Evolutionary conservation across 306 rosid species (phyloP).

Genomic region (Prunus padus): DNA sequence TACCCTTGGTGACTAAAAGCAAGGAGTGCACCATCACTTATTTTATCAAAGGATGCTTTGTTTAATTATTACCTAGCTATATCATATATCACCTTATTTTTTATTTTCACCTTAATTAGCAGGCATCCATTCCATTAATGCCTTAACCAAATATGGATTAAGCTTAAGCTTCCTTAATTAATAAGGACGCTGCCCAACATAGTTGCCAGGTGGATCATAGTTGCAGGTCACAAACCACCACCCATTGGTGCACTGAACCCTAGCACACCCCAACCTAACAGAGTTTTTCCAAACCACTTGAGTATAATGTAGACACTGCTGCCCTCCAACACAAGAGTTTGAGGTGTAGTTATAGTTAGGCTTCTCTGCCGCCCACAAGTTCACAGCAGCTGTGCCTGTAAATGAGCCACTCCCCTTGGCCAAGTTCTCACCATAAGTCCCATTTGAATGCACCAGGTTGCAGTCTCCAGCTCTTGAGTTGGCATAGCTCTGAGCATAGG

Average conservation of each 20-base stretch:
- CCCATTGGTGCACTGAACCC: constrained; percentile 16
- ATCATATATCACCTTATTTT: not conserved
- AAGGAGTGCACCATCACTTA: not conserved
- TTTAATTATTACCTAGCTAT: no score
- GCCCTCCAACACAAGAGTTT: constrained; percentile 8
- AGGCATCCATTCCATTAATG: not conserved
- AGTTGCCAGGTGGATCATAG: constrained; percentile 35
- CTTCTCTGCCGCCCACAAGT: constrained; percentile 28
- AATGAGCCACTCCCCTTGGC: constrained; percentile 34
- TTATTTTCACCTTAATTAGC: not conserved
- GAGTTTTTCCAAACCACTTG: constrained; percentile 37
- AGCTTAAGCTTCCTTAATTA: not conserved
- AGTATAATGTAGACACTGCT: constrained; percentile 31
- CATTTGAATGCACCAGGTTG: constrained; percentile 27
- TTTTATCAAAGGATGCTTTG: not conserved
- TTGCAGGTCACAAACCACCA: constrained; percentile 24
- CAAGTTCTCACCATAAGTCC: constrained; percentile 53
- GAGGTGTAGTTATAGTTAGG: constrained; percentile 10
- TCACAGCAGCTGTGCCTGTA: constrained; percentile 21
- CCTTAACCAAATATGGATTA: not conserved
- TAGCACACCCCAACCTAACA: constrained; percentile 31
- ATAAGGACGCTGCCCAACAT: constrained; percentile 6
- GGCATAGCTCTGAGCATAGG: constrained; percentile 34
- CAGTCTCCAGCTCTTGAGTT: constrained; percentile 15
- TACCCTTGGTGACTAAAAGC: not conserved